These are phyloP conservation scores for Trametopsis cervina DNA, from an alignment of 768 basidiomycete genomes.

Conservation along the genomic window DNA sequence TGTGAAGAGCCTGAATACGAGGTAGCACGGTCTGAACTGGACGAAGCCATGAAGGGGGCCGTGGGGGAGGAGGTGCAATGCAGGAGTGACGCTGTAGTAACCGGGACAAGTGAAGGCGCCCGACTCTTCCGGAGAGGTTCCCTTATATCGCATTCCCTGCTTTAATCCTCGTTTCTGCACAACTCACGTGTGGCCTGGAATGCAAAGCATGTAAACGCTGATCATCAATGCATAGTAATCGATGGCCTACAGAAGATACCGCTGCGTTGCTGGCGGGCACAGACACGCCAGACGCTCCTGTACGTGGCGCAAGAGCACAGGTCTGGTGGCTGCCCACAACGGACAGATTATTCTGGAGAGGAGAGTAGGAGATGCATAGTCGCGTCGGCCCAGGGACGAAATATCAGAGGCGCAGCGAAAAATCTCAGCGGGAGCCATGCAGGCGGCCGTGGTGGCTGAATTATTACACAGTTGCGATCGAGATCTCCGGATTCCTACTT, in stretches of 20 bases:
- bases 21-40: slow-evolving; percentile 22
- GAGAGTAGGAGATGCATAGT: neutral
- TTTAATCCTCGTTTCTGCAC: slow-evolving; percentile 1
- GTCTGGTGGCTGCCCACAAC: too few species aligned
- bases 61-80: slow-evolving; percentile 18
- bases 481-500: slow-evolving; percentile 15
- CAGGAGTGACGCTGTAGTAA: slow-evolving; percentile 25
- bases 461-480: slow-evolving; percentile 14
- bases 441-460: slow-evolving; percentile 14
- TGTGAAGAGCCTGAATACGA: slow-evolving; percentile 8
- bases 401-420: neutral
- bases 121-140: slow-evolving; percentile 8
- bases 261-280: slow-evolving; percentile 1
- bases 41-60: slow-evolving; percentile 25
- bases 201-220: slow-evolving; percentile 11
- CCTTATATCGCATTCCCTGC: slow-evolving; percentile 13
- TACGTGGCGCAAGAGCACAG: neutral
- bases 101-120: slow-evolving; percentile 16
- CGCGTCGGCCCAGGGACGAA: neutral
- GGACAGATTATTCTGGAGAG: neutral
- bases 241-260: slow-evolving; percentile 9
- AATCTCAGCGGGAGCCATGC: too few species aligned
- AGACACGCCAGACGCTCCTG: neutral
- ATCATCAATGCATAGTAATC: slow-evolving; percentile 14
- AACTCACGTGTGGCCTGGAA: slow-evolving; percentile 16